Percentiles rank a stretch among this genome's conserved stretches.
Evolutionary conservation across 2,329 filamentous ascomycete species (phyloP).

Genomic region (Neospermospora avenae): DNA sequence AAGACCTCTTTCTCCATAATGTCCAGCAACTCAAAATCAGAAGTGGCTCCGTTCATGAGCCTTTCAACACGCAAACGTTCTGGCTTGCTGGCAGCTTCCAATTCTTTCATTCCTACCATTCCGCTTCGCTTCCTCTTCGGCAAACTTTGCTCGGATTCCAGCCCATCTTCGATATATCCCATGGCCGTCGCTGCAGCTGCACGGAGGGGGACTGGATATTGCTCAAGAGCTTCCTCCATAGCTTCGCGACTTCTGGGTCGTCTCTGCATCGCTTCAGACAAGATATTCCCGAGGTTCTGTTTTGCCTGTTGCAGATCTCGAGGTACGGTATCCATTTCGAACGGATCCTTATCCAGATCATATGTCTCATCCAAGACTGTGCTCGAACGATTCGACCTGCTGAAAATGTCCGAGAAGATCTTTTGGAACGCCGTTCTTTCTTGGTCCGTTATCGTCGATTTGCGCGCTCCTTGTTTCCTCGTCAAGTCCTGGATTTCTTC

Average conservation of each 20-base stretch:
- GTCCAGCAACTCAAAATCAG: conserved; percentile 65
- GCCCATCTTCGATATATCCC: conserved; percentile 19
- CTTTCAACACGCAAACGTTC: conserved; percentile 52
- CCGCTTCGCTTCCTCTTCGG: background rate
- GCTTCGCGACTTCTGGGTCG: conserved; percentile 12
- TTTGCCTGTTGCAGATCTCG: conserved; percentile 14
- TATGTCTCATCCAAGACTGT: background rate
- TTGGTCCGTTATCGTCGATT: conserved; percentile 54
- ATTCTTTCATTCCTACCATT: conserved; percentile 2
- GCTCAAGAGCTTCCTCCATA: conserved; percentile 23
- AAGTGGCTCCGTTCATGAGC: conserved; percentile 51
- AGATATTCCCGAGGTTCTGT: conserved; percentile 23
- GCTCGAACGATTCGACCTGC: conserved; percentile 24
- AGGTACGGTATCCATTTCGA: background rate
- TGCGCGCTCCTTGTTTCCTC: conserved; percentile 24
- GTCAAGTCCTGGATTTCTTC: conserved; percentile 24
- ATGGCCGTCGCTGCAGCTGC: conserved; percentile 33
- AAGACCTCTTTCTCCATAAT: conserved; percentile 67
- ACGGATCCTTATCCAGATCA: background rate
- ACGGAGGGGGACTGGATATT: conserved; percentile 33
- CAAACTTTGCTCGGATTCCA: conserved; percentile 8
- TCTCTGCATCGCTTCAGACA: conserved; percentile 16
- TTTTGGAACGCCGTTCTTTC: conserved; percentile 50
- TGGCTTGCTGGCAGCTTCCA: conserved; percentile 32
- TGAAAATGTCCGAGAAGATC: conserved; percentile 58